Evolutionary conservation across 441 rosid genomes (phyloP).

Genomic region (Viola pubescens): DNA sequence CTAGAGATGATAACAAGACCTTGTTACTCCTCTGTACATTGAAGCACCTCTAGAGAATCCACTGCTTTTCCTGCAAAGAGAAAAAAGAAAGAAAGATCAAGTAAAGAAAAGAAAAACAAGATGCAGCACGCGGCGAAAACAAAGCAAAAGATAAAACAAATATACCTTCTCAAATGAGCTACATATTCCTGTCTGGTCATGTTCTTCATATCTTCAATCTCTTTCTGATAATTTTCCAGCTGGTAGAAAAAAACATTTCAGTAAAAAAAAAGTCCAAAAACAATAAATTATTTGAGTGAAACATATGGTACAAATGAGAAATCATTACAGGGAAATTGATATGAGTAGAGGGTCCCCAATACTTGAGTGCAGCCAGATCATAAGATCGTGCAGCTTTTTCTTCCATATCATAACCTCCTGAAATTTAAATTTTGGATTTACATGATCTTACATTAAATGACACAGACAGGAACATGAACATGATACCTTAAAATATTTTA

Average conservation of each 20-base stretch:
- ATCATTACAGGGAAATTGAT: conserved; percentile 75
- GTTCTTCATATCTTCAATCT: conserved; percentile 76
- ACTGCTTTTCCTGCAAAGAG: conserved; percentile 68
- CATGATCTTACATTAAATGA: conserved; percentile 14
- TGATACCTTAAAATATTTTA: neutral
- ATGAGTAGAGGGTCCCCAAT: conserved; percentile 98
- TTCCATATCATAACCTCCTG: conserved; percentile 98
- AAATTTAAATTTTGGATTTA: conserved; percentile 26
- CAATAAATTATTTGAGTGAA: neutral
- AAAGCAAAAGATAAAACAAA: neutral
- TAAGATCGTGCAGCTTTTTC: conserved; percentile 98
- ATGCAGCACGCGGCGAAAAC: neutral
- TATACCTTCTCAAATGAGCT: conserved; percentile 84
- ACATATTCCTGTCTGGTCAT: conserved; percentile 93
- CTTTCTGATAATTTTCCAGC: conserved; percentile 67
- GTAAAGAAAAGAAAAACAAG: neutral
- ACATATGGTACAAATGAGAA: neutral
- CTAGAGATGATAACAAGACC: conserved; percentile 30
- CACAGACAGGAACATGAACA: neutral
- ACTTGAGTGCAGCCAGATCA: conserved; percentile 97
- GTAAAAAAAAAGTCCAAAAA: neutral
- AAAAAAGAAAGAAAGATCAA: neutral
- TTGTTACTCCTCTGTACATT: conserved; percentile 93
- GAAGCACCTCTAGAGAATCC: conserved; percentile 99
- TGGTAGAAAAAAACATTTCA: conserved; percentile 15